These are phyloP conservation scores for Scheffersomyces insectosa DNA, from an alignment of 1,139 yeast genomes.

Conservation along the genomic window DNA sequence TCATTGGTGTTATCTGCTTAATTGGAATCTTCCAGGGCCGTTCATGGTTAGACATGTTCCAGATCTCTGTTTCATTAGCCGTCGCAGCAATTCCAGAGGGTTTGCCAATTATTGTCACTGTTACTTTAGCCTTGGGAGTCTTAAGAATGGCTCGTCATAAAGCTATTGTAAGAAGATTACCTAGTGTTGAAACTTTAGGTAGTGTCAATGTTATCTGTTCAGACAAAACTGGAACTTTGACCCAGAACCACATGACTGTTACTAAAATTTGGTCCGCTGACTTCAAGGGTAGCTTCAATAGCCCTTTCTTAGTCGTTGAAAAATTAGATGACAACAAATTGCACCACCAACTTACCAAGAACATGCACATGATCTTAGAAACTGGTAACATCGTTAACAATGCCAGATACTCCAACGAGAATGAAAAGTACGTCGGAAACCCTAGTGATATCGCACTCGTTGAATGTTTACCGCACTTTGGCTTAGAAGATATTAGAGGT, in stretches of 20 bases:
- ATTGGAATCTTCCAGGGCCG: slow-evolving; percentile 90
- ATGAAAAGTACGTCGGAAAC: slow-evolving; percentile 78
- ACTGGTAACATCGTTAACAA: slow-evolving; percentile 83
- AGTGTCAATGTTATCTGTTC: slow-evolving; percentile 94
- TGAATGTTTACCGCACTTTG: slow-evolving; percentile 71
- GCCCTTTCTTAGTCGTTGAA: slow-evolving; percentile 50
- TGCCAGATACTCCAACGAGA: slow-evolving; percentile 67
- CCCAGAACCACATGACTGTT: slow-evolving; percentile 92
- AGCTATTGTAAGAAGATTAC: slow-evolving; percentile 90
- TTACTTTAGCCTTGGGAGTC: slow-evolving; percentile 92
- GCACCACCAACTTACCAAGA: slow-evolving; percentile 50
- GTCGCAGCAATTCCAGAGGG: slow-evolving; percentile 99
- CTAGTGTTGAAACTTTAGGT: slow-evolving; percentile 94
- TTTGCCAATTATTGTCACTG: slow-evolving; percentile 93
- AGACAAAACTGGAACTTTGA: slow-evolving; percentile 93
- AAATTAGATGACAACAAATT: slow-evolving; percentile 40
- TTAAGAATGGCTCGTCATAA: slow-evolving; percentile 90
- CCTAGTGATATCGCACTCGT: slow-evolving; percentile 92
- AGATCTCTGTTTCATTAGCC: slow-evolving; percentile 91
- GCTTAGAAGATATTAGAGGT: slow-evolving; percentile 67
- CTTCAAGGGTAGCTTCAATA: slow-evolving; percentile 55
- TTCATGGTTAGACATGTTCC: slow-evolving; percentile 95
- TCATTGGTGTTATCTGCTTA: slow-evolving; percentile 84
- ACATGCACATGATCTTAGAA: slow-evolving; percentile 56
- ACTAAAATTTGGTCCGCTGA: slow-evolving; percentile 82